Base-by-base conservation (phyloP, 2,329 filamentous ascomycete species). In the Lecanicillium sp. region DNA sequence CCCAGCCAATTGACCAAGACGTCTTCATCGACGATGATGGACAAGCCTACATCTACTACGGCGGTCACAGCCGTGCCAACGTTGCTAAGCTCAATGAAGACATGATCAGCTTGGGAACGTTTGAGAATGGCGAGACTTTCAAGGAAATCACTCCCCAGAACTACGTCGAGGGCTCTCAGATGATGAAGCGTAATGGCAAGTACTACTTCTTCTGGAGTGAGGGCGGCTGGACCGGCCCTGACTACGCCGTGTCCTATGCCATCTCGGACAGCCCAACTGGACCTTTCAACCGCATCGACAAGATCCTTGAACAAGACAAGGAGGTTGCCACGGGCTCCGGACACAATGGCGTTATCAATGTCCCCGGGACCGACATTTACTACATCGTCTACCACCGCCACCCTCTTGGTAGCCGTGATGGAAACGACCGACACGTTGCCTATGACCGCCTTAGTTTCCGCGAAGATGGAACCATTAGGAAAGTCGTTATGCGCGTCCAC, bases 391-490 rank as follows among this genome's bases (percentile, higher is more conserved):
- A 70, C 42, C 68, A 70, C 46, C 66, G 67, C 1, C 51, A 51
- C 22, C 63, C 60, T 7, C 56, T 68, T 3, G 60, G 62, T 42
- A 64, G 69, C 33, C 60, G 56, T 1, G 59, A 62, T 38, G 60
- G 59, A 25, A 67, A 71, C 43, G 63, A 71, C 48, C 64, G 68
- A 3, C 59, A 64, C 13, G 51, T 65, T 3, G 65, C 65, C 25
- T 69, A 70, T 37, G 68, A 71, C 47, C 59, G 65, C 13, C 65
- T 72, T 57, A 56, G 62, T 43, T 71, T 71, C 44, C 58, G 65
- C 42, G 54, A 56, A 1, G 51, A 64, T 22, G 65, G 62, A 14
- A 63, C 58, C 28, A 69, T 70, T 29, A 47, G 55, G 32, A 58
- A 58, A 1, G 54, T 72, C 4, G 52, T 49, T 29, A 70, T 72